A percentile compares a stretch with the other conserved stretches of the same genome.
These are phyloP conservation scores for Hawksworthiomyces lignivorus DNA, from an alignment of 2,329 filamentous ascomycete species.

Conservation along the genomic window DNA sequence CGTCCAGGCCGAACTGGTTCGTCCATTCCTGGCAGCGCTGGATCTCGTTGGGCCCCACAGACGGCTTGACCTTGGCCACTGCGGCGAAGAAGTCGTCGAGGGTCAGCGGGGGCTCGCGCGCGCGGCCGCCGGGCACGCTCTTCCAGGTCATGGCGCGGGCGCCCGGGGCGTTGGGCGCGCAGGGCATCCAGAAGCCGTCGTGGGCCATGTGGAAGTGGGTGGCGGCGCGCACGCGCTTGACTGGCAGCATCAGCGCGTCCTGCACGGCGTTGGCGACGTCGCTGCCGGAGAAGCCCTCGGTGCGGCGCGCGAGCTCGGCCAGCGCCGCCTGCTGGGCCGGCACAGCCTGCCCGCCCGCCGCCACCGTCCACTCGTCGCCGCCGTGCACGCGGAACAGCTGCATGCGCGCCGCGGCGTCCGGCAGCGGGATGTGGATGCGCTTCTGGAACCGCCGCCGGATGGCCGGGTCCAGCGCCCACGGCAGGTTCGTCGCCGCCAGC, in stretches of 20 bases:
- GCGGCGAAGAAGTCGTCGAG: conserved; percentile 6
- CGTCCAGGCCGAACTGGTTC: conserved; percentile 7
- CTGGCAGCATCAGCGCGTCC: conserved; percentile 8
- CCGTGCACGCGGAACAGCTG: conserved; percentile 83
- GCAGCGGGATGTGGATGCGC: conserved; percentile 77
- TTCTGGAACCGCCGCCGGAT: conserved; percentile 70
- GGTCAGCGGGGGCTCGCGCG: conserved; percentile 3
- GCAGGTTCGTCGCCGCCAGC: conserved; percentile 82
- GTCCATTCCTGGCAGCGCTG: conserved; percentile 4
- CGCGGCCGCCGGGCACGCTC: conserved; percentile 1
- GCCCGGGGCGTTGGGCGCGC: neutral
- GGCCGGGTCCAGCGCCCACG: conserved; percentile 94
- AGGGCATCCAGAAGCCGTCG: conserved; percentile 4
- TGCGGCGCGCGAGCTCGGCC: conserved; percentile 65
- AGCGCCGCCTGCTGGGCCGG: conserved; percentile 47
- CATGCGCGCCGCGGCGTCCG: conserved; percentile 72
- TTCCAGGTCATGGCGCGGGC: conserved; percentile 8
- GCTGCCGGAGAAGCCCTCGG: conserved; percentile 76
- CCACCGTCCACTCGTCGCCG: conserved; percentile 71
- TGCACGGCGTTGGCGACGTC: conserved; percentile 10
- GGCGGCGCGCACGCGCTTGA: conserved; percentile 4
- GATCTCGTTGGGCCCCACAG: conserved; percentile 3
- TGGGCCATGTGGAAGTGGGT: conserved; percentile 1
- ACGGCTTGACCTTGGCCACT: conserved; percentile 5
- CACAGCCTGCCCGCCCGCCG: conserved; percentile 58